phyloP scores from a whole-genome alignment of 371 early-diverging fungal species.

The Mucor circinelloides region DNA sequence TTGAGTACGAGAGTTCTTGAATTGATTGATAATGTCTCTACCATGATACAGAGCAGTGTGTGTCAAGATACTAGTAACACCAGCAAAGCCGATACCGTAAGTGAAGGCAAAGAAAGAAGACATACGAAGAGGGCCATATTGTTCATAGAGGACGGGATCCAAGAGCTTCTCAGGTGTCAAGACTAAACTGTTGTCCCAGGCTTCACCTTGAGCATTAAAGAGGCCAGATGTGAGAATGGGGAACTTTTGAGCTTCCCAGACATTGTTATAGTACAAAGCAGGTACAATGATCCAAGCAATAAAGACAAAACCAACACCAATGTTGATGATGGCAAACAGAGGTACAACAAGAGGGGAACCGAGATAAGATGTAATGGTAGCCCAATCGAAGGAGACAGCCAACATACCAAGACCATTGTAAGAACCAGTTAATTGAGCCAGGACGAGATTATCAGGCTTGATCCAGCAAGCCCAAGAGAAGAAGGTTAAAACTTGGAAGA shows the following conservation, averaged over 20 bases:
- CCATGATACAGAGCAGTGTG: constrained; percentile 69
- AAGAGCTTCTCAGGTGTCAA: constrained; percentile 58
- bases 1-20: constrained; percentile 56
- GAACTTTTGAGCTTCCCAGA: constrained; percentile 66
- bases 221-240: constrained; percentile 57
- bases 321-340: constrained; percentile 69
- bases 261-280: constrained; percentile 68
- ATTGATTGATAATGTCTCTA: constrained; percentile 59
- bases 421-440: constrained; percentile 68
- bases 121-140: constrained; percentile 74
- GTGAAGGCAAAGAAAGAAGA: constrained; percentile 58
- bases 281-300: constrained; percentile 79
- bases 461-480: constrained; percentile 80
- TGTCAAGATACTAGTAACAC: constrained; percentile 65
- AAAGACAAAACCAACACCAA: constrained; percentile 68
- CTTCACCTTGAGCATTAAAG: constrained; percentile 50
- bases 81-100: constrained; percentile 69
- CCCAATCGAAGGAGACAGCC: constrained; percentile 79
- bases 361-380: constrained; percentile 64
- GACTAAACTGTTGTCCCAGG: constrained; percentile 58
- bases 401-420: constrained; percentile 71
- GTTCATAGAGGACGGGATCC: constrained; percentile 63
- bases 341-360: constrained; percentile 74
- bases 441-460: constrained; percentile 55
- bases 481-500: constrained; percentile 70